A percentile compares a stretch with the other conserved stretches of the same genome.
Conservation (phyloP, 495 filamentous ascomycete genomes). For the Hypoxylon fragiforme region DNA sequence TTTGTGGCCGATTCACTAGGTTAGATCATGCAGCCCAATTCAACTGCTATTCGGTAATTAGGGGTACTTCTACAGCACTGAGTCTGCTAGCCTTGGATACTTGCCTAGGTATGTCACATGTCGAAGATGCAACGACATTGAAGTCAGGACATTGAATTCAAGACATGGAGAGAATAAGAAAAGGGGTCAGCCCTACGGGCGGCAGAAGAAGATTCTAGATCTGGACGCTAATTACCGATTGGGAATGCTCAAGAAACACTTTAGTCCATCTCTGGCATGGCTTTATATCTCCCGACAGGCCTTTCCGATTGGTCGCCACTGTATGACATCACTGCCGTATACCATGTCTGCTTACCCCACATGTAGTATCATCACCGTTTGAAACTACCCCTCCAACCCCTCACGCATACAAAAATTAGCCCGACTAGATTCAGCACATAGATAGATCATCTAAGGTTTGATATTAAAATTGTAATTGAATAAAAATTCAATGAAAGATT, state of each 20-base stretch:
- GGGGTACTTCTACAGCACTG: no score
- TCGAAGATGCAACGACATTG: no score
- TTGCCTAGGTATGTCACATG: no score
- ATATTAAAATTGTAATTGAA: no score
- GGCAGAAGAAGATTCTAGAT: slow-evolving; percentile 1
- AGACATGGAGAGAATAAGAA: background rate
- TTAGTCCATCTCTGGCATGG: slow-evolving; percentile 3
- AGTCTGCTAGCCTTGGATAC: no score
- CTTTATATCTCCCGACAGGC: background rate
- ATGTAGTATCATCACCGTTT: slow-evolving; percentile 6
- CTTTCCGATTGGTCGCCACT: slow-evolving; percentile 11
- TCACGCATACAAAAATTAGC: slow-evolving; percentile 5
- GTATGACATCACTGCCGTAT: slow-evolving; percentile 23
- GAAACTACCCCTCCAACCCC: slow-evolving; percentile 25
- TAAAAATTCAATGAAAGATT: no score
- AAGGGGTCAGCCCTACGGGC: slow-evolving; percentile 21
- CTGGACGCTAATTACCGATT: background rate
- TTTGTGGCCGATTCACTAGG: no score
- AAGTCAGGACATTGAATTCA: no score
- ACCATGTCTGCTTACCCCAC: slow-evolving; percentile 9
- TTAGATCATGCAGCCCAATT: no score
- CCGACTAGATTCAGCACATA: slow-evolving; percentile 11
- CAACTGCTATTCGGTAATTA: no score
- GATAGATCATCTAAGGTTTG: background rate
- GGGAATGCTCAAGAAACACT: background rate